These are phyloP conservation scores for Trametes meyenii DNA, from an alignment of 768 basidiomycete genomes.

Conservation along the genomic window DNA sequence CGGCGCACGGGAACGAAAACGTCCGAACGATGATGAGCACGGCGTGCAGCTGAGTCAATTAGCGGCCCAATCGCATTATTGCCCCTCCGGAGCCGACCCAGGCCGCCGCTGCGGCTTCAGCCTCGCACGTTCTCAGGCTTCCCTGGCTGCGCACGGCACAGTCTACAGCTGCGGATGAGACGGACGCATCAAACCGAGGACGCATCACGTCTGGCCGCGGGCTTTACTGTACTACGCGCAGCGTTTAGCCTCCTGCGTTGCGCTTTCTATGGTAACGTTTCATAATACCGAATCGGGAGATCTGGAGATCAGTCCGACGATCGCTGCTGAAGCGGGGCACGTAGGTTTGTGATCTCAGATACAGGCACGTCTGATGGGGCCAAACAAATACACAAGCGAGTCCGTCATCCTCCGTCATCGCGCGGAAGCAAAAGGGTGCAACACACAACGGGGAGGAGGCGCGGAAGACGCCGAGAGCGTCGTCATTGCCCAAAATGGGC, in stretches of 20 bases:
- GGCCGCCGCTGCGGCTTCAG: not conserved
- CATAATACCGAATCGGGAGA: not conserved
- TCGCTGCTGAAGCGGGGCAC: not conserved
- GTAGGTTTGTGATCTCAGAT: not conserved
- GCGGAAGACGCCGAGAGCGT: no score
- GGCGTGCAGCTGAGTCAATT: conserved; percentile 5
- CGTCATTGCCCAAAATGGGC: no score
- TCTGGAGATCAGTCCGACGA: not conserved
- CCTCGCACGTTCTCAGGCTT: not conserved
- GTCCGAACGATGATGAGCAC: not conserved
- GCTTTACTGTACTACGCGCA: not conserved
- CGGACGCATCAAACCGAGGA: not conserved
- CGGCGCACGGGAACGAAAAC: not conserved
- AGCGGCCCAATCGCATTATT: not conserved
- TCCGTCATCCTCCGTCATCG: not conserved
- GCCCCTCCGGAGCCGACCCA: not conserved
- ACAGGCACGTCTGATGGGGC: not conserved
- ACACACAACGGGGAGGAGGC: no score
- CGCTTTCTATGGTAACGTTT: not conserved
- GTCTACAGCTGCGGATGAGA: not conserved
- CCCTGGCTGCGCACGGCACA: not conserved
- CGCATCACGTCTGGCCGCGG: not conserved
- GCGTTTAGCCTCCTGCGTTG: not conserved
- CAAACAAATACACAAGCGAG: not conserved
- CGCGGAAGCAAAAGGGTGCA: no score